Evolutionary conservation across 768 basidiomycete genomes (phyloP).

Genomic region (Symmetrospora coprosmae): DNA sequence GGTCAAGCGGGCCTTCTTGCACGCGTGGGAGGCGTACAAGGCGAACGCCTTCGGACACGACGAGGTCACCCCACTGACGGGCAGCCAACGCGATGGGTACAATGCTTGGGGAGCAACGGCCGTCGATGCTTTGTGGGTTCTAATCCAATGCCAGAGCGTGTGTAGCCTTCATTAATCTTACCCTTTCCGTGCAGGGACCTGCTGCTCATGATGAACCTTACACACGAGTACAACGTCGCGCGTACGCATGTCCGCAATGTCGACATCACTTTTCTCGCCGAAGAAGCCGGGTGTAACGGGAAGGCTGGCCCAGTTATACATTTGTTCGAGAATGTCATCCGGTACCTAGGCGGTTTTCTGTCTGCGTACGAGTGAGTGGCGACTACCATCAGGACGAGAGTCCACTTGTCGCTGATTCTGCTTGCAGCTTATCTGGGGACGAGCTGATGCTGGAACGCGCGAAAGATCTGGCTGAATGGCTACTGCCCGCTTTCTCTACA

Average conservation of each 20-base stretch:
- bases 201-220: slow-evolving; percentile 33
- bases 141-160: background rate
- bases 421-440: slow-evolving; percentile 36
- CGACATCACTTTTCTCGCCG: slow-evolving; percentile 32
- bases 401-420: background rate
- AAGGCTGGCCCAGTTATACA: slow-evolving; percentile 26
- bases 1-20: slow-evolving; percentile 31
- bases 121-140: slow-evolving; percentile 28
- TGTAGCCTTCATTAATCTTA: background rate
- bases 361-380: slow-evolving; percentile 37
- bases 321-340: slow-evolving; percentile 41
- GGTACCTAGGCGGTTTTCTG: slow-evolving; percentile 40
- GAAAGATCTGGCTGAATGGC: slow-evolving; percentile 37
- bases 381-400: background rate
- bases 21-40: slow-evolving; percentile 30
- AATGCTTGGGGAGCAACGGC: slow-evolving; percentile 35
- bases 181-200: no score
- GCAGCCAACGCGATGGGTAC: slow-evolving; percentile 25
- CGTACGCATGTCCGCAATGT: slow-evolving; percentile 33
- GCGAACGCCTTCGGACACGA: slow-evolving; percentile 32
- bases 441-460: slow-evolving; percentile 39
- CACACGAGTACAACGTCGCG: slow-evolving; percentile 34
- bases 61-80: slow-evolving; percentile 29
- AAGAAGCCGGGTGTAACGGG: background rate
- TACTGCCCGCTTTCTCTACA: slow-evolving; percentile 38